Percentiles rank a stretch among this genome's conserved stretches.
Evolutionary conservation across 306 rosid species (phyloP).

Genomic region (Vachellia collinsii): DNA sequence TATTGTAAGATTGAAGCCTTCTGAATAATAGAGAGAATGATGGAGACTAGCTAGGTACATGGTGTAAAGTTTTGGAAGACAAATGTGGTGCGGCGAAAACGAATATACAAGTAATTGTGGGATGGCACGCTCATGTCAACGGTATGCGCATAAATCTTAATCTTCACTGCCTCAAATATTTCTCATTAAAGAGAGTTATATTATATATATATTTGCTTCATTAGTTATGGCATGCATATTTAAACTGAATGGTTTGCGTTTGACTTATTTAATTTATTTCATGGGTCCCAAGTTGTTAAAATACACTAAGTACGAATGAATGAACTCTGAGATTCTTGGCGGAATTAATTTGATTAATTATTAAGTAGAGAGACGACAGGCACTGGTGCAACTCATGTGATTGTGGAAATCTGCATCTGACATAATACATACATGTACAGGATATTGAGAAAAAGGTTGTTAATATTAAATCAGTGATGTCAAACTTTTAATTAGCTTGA

Average conservation of each 20-base stretch:
- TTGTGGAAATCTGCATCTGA: background rate
- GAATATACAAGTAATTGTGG: background rate
- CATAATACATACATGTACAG: background rate
- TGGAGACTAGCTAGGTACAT: no score
- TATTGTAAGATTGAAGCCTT: no score
- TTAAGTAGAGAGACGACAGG: background rate
- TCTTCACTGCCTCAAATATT: background rate
- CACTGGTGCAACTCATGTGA: background rate
- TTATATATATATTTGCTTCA: background rate
- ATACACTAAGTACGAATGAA: background rate
- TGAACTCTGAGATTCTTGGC: background rate
- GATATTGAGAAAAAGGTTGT: background rate
- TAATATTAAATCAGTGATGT: background rate
- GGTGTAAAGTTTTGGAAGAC: background rate
- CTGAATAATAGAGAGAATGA: no score
- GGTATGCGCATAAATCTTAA: background rate
- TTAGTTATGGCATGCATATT: background rate
- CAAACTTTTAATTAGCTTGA: background rate
- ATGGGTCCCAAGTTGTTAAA: background rate
- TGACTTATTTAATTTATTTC: background rate
- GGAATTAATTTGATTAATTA: background rate
- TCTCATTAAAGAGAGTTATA: no score
- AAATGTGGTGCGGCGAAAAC: background rate
- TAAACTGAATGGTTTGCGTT: background rate
- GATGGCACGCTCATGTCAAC: background rate